Evolutionary conservation across 768 basidiomycete genomes (phyloP), one percentile per base, ranked within the genome.

Genomic region (Pleurotus djamor): DNA sequence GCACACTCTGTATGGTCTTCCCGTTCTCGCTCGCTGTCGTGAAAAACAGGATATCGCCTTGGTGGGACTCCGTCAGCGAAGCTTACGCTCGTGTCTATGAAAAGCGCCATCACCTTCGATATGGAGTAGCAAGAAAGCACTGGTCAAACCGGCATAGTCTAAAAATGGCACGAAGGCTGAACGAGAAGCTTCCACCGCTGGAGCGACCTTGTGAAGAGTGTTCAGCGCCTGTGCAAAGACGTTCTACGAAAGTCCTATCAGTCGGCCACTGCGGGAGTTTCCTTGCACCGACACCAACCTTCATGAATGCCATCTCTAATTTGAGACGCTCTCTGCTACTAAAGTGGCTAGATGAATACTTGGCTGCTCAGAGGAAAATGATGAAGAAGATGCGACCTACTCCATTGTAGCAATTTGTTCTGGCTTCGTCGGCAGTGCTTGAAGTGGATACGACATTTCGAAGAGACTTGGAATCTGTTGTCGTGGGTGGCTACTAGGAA

Each of bases 161-260:
- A 56, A 44, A 41, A 56, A 56, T 44, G 54, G 54, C 38, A 56
- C 54, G 35, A 56, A 56, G n/a, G 54, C 54, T 10, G 54, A 56
- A 32, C 54, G 54, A 17, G 54, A 56, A n/a, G 54, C 37, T 32
- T 56, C 54, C 28, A 56, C 54, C 21, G 17, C 21, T 6, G 54
- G 54, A 13, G 54, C 54, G 14, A 56, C 3, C 37, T 45, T 56
- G 17, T 56, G 6, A 17, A 56, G 14, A 44, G 37, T 56, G 41
- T 56, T 56, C 38, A 56, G 54, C 41, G 54, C 54, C 33, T 56
- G 37, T 12, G 44, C 28, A 32, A 56, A 56, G 37, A 41, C 54
- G 37, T 56, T 56, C 54, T 56, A 33, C 33, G 21, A 28, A 28
- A 36, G 33, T 38, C 34, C 21, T 10, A 36, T 36, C 14, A 33